Percentiles rank a stretch among this genome's conserved stretches.
Conservation (phyloP, 164 flowering plant species). For the Chimonanthus praecox region DNA sequence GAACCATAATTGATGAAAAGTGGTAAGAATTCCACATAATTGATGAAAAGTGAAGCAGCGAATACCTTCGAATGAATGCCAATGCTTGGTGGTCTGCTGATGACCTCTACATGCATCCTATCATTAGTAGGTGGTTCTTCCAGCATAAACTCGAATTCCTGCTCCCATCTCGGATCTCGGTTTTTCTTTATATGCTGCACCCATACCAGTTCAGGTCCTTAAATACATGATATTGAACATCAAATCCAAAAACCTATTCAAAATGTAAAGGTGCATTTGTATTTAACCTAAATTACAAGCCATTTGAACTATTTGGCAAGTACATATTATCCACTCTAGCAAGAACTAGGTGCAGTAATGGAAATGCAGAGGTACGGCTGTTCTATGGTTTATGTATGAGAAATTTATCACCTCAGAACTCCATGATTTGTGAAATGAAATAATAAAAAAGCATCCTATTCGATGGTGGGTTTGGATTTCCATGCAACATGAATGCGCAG, state of each 20-base stretch:
- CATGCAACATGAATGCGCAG: neutral
- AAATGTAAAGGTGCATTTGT: neutral
- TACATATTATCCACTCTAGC: no score
- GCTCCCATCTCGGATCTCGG: conserved; percentile 87
- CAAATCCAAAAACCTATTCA: neutral
- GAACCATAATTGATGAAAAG: neutral
- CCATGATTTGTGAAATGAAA: no score
- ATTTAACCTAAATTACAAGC: neutral
- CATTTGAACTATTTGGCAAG: neutral
- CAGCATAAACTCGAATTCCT: conserved; percentile 61
- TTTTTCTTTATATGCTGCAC: conserved; percentile 66
- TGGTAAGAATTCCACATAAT: neutral
- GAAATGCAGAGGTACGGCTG: no score
- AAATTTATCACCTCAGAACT: no score
- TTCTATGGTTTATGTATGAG: no score
- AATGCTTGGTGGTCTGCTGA: conserved; percentile 62
- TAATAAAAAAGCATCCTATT: neutral
- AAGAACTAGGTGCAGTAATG: no score
- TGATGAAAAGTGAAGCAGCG: neutral
- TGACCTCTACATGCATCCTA: conserved; percentile 63
- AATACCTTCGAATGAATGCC: conserved; percentile 81
- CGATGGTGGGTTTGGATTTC: neutral
- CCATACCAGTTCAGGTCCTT: neutral
- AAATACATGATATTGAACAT: neutral
- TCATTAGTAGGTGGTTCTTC: conserved; percentile 71